Conservation (phyloP, 2,329 filamentous ascomycete genomes). For the Huntiella moniliformis region DNA sequence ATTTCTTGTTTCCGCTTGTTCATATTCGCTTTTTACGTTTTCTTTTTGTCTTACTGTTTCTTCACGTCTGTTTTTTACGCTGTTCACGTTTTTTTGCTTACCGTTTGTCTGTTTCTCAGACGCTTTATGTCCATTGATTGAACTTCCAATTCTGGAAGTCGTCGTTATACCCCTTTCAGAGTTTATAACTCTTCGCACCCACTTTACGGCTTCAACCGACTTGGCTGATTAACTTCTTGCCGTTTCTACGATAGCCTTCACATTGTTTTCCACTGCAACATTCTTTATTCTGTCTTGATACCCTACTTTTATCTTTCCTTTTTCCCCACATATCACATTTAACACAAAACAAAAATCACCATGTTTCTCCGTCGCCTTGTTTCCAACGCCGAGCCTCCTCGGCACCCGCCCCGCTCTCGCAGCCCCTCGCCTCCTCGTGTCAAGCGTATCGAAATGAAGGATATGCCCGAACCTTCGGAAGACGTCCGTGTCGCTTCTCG, state of each 20-base stretch:
- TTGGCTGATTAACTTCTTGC: background rate
- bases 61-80: too few relatives aligned
- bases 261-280: too few relatives aligned
- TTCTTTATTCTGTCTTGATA: background rate
- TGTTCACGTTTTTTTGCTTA: background rate
- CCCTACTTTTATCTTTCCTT: background rate
- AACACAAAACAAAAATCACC: background rate
- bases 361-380: conserved; percentile 10
- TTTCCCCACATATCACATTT: background rate
- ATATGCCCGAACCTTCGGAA: conserved; percentile 10
- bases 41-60: too few relatives aligned
- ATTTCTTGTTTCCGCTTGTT: too few relatives aligned
- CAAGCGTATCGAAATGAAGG: conserved; percentile 11
- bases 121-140: background rate
- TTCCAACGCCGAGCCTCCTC: conserved; percentile 8
- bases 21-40: too few relatives aligned
- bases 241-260: background rate
- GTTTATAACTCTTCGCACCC: background rate
- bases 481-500: conserved; percentile 3
- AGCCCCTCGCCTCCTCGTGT: conserved; percentile 9
- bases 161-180: background rate
- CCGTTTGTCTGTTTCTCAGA: background rate
- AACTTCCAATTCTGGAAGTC: background rate
- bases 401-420: conserved; percentile 10
- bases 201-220: background rate